A percentile compares a stretch with the other conserved stretches of the same genome.
Conservation (phyloP, 2,329 filamentous ascomycete genomes). For the Didymosphaeria variabile region DNA sequence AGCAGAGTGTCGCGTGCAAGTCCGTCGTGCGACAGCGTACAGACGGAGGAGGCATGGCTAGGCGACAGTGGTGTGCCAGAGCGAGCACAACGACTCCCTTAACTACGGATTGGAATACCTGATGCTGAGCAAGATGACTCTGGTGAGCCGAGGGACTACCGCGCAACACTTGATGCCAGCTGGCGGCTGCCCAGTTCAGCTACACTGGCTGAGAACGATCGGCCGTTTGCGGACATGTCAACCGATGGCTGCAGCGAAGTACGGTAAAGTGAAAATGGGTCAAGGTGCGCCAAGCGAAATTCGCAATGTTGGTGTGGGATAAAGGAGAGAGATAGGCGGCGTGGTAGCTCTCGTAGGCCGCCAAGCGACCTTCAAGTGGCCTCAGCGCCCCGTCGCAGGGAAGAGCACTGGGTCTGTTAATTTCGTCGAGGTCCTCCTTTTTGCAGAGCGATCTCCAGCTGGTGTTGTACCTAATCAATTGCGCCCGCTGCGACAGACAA, state of each 20-base stretch:
- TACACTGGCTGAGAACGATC: background rate
- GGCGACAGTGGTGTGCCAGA: conserved; percentile 1
- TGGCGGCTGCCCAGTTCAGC: background rate
- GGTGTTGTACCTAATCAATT: conserved; percentile 9
- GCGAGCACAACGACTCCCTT: conserved; percentile 2
- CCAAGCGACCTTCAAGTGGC: conserved; percentile 9
- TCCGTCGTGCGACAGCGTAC: background rate
- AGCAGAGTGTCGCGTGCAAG: conserved; percentile 5
- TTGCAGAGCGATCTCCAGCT: background rate
- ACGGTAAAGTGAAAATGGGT: background rate
- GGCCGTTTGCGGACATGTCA: background rate
- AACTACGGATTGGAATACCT: background rate
- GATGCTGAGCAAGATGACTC: background rate
- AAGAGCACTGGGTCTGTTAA: background rate
- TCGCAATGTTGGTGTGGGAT: conserved; percentile 4
- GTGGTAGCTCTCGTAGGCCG: conserved; percentile 3
- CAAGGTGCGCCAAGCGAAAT: conserved; percentile 4
- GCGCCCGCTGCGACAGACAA: conserved; percentile 12
- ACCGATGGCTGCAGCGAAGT: background rate
- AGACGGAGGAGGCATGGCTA: conserved; percentile 8
- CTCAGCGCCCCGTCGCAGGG: conserved; percentile 10
- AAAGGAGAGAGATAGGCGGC: conserved; percentile 10
- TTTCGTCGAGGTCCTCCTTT: conserved; percentile 14
- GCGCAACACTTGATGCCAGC: background rate
- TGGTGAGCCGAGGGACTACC: background rate